A percentile compares a stretch with the other conserved stretches of the same genome.
These are phyloP conservation scores for Arabidopsis thaliana DNA, from an alignment of 345 rosid genomes.

Conservation along the genomic window TAIR10.1 NC_003070.9:26127001-26127500, in stretches of 20 bases:
- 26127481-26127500: conserved; percentile 79
- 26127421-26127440: conserved; percentile 20
- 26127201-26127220: conserved; percentile 1
- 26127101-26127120: not conserved
- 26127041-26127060: conserved; percentile 68
- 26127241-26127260: not conserved
- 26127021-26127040: conserved; percentile 81
- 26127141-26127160: conserved; percentile 73
- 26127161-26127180: conserved; percentile 88
- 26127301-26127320: conserved; percentile 22
- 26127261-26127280: not conserved
- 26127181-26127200: conserved; percentile 98
- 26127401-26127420: not conserved
- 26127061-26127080: conserved; percentile 73
- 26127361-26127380: conserved; percentile 88
- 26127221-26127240: not conserved
- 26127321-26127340: conserved; percentile 84
- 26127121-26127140: conserved; percentile 16
- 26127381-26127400: not conserved
- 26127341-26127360: conserved; percentile 87
- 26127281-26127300: not conserved
- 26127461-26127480: conserved; percentile 75
- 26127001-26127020: conserved; percentile 62
- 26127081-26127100: not conserved
- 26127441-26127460: conserved; percentile 48